Conservation (phyloP, 225 moss, liverwort and hornwort species). For the Marchantia paleacea region DNA sequence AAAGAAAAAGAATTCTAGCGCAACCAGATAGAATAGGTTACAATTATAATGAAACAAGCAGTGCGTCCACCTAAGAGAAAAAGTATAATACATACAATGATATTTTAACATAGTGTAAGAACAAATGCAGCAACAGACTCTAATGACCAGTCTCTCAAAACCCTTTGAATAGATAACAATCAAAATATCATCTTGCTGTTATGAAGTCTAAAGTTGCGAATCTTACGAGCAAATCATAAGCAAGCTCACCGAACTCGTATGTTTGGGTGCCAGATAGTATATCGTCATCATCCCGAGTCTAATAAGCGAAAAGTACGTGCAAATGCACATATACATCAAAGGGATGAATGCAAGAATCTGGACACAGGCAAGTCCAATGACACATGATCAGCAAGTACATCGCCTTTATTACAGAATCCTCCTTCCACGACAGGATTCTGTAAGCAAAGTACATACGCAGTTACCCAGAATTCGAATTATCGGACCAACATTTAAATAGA, state of each 20-base stretch:
- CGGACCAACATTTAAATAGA: not conserved
- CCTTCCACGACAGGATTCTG: too few relatives aligned
- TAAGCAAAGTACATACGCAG: not conserved
- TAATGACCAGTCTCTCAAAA: not conserved
- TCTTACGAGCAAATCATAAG: conserved; percentile 99
- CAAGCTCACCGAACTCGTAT: conserved; percentile 98
- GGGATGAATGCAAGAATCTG: conserved; percentile 97
- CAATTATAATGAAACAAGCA: not conserved
- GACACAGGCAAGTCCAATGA: conserved; percentile 5
- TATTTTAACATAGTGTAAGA: not conserved
- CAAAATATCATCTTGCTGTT: not conserved
- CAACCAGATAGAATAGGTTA: not conserved
- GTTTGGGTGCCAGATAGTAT: conserved; percentile 89
- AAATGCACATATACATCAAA: conserved; percentile 94
- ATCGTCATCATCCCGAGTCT: conserved; percentile 99
- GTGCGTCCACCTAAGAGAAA: not conserved
- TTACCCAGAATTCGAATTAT: too few relatives aligned
- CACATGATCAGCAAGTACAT: not conserved
- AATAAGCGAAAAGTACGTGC: conserved; percentile 94
- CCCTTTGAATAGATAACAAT: not conserved
- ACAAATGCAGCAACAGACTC: not conserved
- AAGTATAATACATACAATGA: not conserved
- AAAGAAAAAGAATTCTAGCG: too few relatives aligned
- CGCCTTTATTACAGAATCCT: too few relatives aligned
- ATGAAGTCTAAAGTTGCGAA: conserved; percentile 12